Conservation (phyloP, 306 rosid genomes). For the Quercus alba region DNA sequence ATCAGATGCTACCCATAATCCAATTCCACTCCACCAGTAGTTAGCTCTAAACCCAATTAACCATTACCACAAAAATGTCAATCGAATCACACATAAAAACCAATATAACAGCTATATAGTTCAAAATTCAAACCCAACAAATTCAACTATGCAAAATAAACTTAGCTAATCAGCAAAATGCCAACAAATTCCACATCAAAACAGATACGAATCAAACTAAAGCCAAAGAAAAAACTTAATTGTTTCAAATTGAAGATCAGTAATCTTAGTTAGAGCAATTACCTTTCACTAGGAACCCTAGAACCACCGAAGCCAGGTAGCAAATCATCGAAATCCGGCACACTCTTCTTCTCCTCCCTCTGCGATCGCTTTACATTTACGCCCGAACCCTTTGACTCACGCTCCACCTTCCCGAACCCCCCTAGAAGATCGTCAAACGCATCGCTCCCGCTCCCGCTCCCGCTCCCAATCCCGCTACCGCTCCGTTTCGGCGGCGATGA, state of each 20-base stretch:
- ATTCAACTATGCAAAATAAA: background rate
- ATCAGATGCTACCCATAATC: background rate
- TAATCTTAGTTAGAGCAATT: constrained; percentile 23
- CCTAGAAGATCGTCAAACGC: constrained; percentile 85
- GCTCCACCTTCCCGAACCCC: constrained; percentile 70
- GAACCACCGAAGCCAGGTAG: constrained; percentile 73
- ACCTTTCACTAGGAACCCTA: constrained; percentile 60
- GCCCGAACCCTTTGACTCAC: constrained; percentile 44
- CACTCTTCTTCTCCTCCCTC: constrained; percentile 46
- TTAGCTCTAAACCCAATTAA: background rate
- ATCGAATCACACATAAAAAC: background rate
- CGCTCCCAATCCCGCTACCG: too few relatives aligned
- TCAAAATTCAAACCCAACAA: background rate
- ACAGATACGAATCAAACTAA: too few relatives aligned
- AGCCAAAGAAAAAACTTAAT: background rate
- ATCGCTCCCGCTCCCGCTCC: background rate
- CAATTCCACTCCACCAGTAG: background rate
- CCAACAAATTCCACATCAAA: background rate
- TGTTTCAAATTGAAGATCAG: background rate
- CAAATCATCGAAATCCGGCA: constrained; percentile 67
- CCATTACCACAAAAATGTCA: background rate
- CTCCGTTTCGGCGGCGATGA: constrained; percentile 41
- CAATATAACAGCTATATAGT: background rate
- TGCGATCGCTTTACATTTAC: constrained; percentile 38
- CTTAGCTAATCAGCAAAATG: background rate